Evolutionary conservation across 148 eudicot genomes (phyloP).

Genomic region (Amaranthus cruentus): DNA sequence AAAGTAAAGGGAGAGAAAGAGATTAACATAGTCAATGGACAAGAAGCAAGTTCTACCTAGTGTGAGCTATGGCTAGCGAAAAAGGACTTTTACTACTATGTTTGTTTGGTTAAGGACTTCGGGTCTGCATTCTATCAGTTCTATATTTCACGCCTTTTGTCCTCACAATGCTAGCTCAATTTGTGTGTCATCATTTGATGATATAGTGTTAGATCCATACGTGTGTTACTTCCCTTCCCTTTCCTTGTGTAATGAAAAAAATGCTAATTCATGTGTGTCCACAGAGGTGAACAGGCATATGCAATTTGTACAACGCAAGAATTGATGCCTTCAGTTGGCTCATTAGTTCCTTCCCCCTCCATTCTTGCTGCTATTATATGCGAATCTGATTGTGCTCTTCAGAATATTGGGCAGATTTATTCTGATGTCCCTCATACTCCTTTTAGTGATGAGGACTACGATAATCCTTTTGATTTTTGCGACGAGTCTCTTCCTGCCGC

Average conservation of each 20-base stretch:
- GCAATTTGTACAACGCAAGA: constrained; percentile 79
- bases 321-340: constrained; percentile 87
- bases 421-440: constrained; percentile 51
- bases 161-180: neutral
- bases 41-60: neutral
- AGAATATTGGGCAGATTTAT: constrained; percentile 57
- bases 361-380: constrained; percentile 78
- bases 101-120: neutral
- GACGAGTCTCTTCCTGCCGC: constrained; percentile 65
- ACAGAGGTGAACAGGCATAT: constrained; percentile 92
- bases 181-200: neutral
- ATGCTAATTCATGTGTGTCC: constrained; percentile 33
- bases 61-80: neutral
- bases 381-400: constrained; percentile 72
- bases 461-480: constrained; percentile 67
- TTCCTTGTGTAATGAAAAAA: neutral
- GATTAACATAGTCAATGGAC: neutral
- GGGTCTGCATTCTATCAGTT: neutral
- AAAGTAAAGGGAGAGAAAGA: neutral
- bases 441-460: constrained; percentile 50
- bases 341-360: constrained; percentile 77
- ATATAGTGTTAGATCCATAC: neutral
- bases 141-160: neutral
- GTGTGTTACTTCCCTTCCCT: neutral
- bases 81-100: neutral